Base-by-base conservation (phyloP, 208 protist genomes). In the Crithidia sp. region DNA sequence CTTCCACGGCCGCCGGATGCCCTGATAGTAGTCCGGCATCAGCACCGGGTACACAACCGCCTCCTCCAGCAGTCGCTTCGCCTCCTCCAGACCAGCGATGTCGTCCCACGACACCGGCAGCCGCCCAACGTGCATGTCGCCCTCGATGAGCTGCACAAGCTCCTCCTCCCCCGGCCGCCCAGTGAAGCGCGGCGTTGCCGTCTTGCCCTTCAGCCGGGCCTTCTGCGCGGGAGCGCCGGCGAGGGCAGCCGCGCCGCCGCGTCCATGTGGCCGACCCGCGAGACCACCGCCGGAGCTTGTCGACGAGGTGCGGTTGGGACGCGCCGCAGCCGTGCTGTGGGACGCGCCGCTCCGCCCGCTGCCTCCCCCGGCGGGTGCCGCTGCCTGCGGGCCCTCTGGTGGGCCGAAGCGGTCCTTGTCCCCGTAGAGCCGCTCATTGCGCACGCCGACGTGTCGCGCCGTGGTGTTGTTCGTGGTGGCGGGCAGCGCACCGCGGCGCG, bases 31-130 rank as follows among this genome's bases (percentile, higher is more conserved):
- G 64, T 98, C 93, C 0, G 97, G 96, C 82, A 95, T 93, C 40
- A 97, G 82, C 56, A 97, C 82, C 7, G 97, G 97, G 67, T 93
- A 96, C 67, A 98, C 91, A 37, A 98, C 92, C 40, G 95, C 92
- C 76, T 98, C 96, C 59, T 97, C 87, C 28, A 98, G 74, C 54
- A 95, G 71, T 4, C 79, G 77, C 74, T 98, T 98, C n/a, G 94
- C 94, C 66, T 95, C 88, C 19, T 96, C 84, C 3, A 96, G 83
- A 17, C 95, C 96, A 14, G 92, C 93, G 64, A 98, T 93, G 72
- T 98, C 93, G 54, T 92, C 82, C 90, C 90, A 98, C 59, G 85
- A 81, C 37, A 96, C 85, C 16, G 76, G 64, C 62, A 92, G 76
- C 60, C 82, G 83, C 28, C 77, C 79, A 6, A 92, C 82, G 72